A percentile compares a stretch with the other conserved stretches of the same genome.
Evolutionary conservation across 2,329 filamentous ascomycete species (phyloP).

Genomic region (Beauveria sp.): DNA sequence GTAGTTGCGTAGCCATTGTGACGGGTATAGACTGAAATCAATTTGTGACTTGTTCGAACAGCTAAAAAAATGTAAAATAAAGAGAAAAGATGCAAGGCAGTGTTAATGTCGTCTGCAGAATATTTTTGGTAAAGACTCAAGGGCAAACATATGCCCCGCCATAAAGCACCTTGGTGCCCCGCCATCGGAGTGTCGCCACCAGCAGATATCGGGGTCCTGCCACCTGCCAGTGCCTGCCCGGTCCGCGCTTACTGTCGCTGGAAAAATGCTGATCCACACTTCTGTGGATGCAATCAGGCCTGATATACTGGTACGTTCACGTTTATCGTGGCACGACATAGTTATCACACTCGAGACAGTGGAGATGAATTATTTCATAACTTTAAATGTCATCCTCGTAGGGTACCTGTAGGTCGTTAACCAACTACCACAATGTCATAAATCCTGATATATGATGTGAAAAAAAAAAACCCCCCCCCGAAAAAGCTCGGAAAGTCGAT

Average conservation of each 20-base stretch:
- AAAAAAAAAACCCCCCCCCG: background rate
- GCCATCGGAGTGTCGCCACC: slow-evolving; percentile 8
- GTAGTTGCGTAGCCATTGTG: slow-evolving; percentile 36
- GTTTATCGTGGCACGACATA: background rate
- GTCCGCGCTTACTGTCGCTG: no score
- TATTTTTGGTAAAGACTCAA: slow-evolving; percentile 2
- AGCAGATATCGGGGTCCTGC: background rate
- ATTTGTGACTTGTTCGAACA: background rate
- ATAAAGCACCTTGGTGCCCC: slow-evolving; percentile 1
- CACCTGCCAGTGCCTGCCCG: background rate
- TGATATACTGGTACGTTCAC: no score
- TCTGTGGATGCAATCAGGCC: no score
- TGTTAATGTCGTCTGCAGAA: background rate
- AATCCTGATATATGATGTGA: background rate
- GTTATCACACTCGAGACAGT: no score
- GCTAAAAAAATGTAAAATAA: background rate
- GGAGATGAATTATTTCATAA: background rate
- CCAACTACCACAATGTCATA: background rate
- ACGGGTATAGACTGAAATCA: background rate
- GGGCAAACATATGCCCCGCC: slow-evolving; percentile 3
- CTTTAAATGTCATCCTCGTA: background rate
- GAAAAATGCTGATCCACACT: no score
- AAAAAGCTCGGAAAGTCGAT: background rate
- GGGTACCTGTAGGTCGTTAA: background rate
- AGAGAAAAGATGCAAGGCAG: background rate